Evolutionary conservation across 257 asterid species (phyloP).

Genomic region (Jacaranda copaia): DNA sequence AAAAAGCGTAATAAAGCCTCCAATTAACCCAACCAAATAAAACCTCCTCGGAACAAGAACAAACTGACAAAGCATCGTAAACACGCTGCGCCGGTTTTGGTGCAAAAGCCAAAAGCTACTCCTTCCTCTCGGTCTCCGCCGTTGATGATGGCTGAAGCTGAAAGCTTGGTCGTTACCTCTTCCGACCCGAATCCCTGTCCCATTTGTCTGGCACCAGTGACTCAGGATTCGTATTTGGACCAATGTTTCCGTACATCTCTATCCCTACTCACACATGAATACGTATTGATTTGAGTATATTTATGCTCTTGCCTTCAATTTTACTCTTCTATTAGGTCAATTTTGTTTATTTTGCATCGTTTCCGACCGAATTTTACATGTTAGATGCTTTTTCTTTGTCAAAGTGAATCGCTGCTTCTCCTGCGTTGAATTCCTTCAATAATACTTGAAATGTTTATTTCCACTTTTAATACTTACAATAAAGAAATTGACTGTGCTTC

Average conservation of each 20-base stretch:
- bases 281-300: not conserved
- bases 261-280: slow-evolving; percentile 19
- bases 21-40: too few relatives aligned
- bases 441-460: not conserved
- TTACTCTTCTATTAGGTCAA: not conserved
- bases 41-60: too few relatives aligned
- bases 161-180: slow-evolving; percentile 39
- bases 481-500: slow-evolving; percentile 9
- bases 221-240: slow-evolving; percentile 68
- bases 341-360: not conserved
- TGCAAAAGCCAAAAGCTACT: too few relatives aligned
- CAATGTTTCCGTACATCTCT: slow-evolving; percentile 70
- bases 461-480: not conserved
- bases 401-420: not conserved
- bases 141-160: slow-evolving; percentile 38
- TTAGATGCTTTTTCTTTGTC: not conserved
- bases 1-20: too few relatives aligned
- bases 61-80: too few relatives aligned
- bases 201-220: slow-evolving; percentile 61
- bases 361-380: not conserved
- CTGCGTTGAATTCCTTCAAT: not conserved
- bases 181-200: slow-evolving; percentile 63
- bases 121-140: not conserved
- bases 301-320: not conserved
- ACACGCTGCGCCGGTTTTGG: too few relatives aligned